These are phyloP conservation scores for Lecanoromycetidae sp. DNA, from an alignment of 2,329 filamentous ascomycete genomes.

Conservation along the genomic window DNA sequence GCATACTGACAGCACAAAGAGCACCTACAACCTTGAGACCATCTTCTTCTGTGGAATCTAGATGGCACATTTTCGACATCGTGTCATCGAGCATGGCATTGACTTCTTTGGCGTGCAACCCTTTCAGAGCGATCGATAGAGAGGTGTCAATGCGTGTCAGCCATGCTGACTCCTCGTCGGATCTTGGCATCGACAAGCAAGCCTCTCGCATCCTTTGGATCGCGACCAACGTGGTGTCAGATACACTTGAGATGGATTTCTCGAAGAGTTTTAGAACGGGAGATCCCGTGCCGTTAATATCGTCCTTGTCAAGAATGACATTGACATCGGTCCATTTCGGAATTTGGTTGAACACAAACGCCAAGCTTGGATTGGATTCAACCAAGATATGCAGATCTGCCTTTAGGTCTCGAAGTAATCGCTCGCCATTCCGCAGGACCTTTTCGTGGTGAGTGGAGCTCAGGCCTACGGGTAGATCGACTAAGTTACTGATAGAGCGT, in stretches of 20 bases:
- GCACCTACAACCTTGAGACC: slow-evolving; percentile 40
- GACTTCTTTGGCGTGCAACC: slow-evolving; percentile 49
- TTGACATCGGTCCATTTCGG: slow-evolving; percentile 46
- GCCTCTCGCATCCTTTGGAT: slow-evolving; percentile 58
- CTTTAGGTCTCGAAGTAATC: slow-evolving; percentile 24
- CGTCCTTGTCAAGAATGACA: slow-evolving; percentile 5
- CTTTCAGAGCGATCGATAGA: slow-evolving; percentile 42
- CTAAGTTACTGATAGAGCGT: not conserved
- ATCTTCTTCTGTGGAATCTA: slow-evolving; percentile 31
- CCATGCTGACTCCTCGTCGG: slow-evolving; percentile 52
- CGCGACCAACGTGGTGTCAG: slow-evolving; percentile 65
- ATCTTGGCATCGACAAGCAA: slow-evolving; percentile 42
- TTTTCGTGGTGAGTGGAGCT: slow-evolving; percentile 18
- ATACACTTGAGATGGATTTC: slow-evolving; percentile 47
- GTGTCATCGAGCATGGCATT: slow-evolving; percentile 33
- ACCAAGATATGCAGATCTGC: slow-evolving; percentile 34
- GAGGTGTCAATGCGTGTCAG: slow-evolving; percentile 45
- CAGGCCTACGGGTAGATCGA: slow-evolving; percentile 11
- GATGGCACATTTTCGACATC: slow-evolving; percentile 33
- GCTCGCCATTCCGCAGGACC: slow-evolving; percentile 22
- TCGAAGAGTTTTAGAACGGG: slow-evolving; percentile 39
- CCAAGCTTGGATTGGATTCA: slow-evolving; percentile 44
- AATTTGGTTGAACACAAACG: slow-evolving; percentile 55
- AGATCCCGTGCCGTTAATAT: slow-evolving; percentile 15
- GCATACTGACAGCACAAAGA: slow-evolving; percentile 49